phyloP scores from a whole-genome alignment of 768 basidiomycete species.

The Suillus luteus region DNA sequence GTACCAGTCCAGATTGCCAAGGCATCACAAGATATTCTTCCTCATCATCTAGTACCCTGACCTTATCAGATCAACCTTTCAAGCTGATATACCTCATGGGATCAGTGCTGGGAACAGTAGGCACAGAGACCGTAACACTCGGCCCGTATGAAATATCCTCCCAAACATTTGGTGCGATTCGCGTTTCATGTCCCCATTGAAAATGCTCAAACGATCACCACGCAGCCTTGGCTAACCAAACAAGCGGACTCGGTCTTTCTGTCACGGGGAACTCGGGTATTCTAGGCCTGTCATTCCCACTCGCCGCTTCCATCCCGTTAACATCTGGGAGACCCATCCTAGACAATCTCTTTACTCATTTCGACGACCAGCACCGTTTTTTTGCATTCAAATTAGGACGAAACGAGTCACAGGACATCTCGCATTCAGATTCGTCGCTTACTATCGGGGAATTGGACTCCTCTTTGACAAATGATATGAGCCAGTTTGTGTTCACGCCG shows the following conservation, averaged over 20 bases:
- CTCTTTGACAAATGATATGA: slow-evolving; percentile 32
- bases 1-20: slow-evolving; percentile 46
- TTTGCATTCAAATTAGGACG: slow-evolving; percentile 55
- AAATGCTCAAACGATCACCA: slow-evolving; percentile 5
- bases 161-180: slow-evolving; percentile 48
- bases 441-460: slow-evolving; percentile 54
- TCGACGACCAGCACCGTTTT: slow-evolving; percentile 43
- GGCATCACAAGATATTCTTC: slow-evolving; percentile 44
- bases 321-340: slow-evolving; percentile 47
- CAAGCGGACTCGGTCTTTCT: slow-evolving; percentile 44
- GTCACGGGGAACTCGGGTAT: slow-evolving; percentile 55
- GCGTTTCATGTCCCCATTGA: not conserved
- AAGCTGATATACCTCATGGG: slow-evolving; percentile 52
- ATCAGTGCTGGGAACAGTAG: slow-evolving; percentile 48
- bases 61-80: slow-evolving; percentile 39
- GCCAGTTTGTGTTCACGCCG: slow-evolving; percentile 38
- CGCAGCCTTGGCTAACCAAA: slow-evolving; percentile 48
- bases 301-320: slow-evolving; percentile 46
- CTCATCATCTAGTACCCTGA: slow-evolving; percentile 33
- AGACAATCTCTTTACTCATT: slow-evolving; percentile 47
- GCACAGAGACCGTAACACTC: slow-evolving; percentile 46
- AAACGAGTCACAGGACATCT: slow-evolving; percentile 20
- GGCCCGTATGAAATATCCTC: slow-evolving; percentile 46
- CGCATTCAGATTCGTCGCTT: slow-evolving; percentile 43
- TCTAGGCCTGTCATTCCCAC: slow-evolving; percentile 54